Base-by-base conservation (phyloP, 805 yeast species). In the Wickerhamiella lipophila region DNA sequence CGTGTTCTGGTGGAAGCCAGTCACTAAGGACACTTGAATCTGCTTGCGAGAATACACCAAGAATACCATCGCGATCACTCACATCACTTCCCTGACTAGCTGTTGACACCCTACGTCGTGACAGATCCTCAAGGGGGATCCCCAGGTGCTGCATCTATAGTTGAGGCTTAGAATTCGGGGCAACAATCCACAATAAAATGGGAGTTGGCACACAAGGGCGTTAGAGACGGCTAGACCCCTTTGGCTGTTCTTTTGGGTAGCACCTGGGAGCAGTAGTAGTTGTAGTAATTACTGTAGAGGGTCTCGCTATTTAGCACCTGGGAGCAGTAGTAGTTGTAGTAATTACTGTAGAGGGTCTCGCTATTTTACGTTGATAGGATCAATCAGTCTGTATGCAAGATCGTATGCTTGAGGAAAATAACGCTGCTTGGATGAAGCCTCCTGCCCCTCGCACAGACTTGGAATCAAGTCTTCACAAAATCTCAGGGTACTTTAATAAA, bases 131-230 rank as follows among this genome's bases (percentile, higher is more conserved):
- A 16, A 44, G 29, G 25, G 47, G 47, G 11, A 44, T 44, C 23
- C 34, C 47, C 23, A 44, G 40, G 25, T 44, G 47, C 47, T 44
- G 47, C 47, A 44, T 44, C 32, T 29, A 11, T 32, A 32, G 34
- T 32, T 6, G 38, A 32, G 38, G 38, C 38, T 32, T 32, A 32
- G 38, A 32, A 15, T 19, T 32, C n/a, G 6, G 19, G 5, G 38
- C 21, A 15, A 19, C 38, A n/a, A 32, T 32, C 18, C 15, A 15
- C 27, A 11, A 6, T 21, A 15, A 18, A n/a, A 6, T 27, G 16
- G 35, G 35, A 12, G 35, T 6, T 30, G 13, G 13, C 5, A 12
- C 6, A 12, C 15, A 30, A 30, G 35, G 15, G 15, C 35, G 15
- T 15, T 30, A 9, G 35, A n/a, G 13, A n/a, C n/a, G n/a, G n/a